Conservation (phyloP, 2,329 filamentous ascomycete genomes). For the Verticillium alfalfae region DNA sequence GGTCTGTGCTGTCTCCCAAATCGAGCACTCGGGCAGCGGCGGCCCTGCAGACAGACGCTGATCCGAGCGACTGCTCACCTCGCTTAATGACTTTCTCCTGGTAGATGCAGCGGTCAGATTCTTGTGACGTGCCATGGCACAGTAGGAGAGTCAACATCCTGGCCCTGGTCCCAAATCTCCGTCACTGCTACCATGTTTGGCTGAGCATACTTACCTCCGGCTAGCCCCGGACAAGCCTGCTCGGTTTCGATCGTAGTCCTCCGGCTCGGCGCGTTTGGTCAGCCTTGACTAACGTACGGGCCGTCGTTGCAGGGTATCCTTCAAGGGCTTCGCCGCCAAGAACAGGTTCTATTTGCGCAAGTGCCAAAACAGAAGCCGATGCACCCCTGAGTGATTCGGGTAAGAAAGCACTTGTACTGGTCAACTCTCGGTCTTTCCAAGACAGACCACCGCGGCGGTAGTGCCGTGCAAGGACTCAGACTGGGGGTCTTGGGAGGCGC, state of each 20-base stretch:
- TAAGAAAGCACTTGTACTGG: neutral
- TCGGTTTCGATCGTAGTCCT: neutral
- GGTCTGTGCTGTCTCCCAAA: too few species aligned
- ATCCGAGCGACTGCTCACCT: neutral
- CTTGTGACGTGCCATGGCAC: neutral
- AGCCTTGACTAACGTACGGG: neutral
- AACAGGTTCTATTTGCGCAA: too few species aligned
- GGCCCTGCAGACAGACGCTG: too few species aligned
- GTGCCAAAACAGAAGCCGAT: too few species aligned
- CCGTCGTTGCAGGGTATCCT: neutral
- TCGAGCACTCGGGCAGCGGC: too few species aligned
- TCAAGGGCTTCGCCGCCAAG: neutral
- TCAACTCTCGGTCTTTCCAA: neutral
- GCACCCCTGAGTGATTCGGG: neutral
- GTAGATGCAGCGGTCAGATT: neutral
- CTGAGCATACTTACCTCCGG: neutral
- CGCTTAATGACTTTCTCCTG: neutral
- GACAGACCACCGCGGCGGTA: neutral
- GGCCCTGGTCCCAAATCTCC: neutral
- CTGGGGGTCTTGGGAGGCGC: neutral
- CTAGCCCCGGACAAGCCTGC: neutral
- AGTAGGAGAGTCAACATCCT: neutral
- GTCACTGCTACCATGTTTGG: neutral
- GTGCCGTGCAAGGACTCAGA: neutral
- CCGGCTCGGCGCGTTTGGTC: neutral